phyloP scores from a whole-genome alignment of 2,329 filamentous ascomycete genomes.

The Tolypocladium sp. region DNA sequence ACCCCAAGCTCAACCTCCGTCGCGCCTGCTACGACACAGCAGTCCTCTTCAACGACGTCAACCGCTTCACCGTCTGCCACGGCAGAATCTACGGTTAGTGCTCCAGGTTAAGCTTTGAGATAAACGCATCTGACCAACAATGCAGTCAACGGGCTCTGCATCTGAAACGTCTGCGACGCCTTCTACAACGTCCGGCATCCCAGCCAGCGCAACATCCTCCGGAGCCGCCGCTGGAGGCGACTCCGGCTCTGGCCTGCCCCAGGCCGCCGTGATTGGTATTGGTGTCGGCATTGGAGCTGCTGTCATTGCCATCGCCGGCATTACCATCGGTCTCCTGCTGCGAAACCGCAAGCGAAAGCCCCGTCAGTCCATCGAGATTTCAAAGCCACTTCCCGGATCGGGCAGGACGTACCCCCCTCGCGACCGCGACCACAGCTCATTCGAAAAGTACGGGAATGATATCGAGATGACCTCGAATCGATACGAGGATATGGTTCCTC shows the following conservation, averaged over 20 bases:
- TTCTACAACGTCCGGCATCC: neutral
- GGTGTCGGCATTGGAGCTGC: constrained; percentile 35
- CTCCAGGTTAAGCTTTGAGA: neutral
- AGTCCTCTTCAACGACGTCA: constrained; percentile 3
- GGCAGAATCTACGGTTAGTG: neutral
- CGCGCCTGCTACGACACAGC: neutral
- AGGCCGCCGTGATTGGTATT: constrained; percentile 38
- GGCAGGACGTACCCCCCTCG: constrained; percentile 25
- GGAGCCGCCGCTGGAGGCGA: constrained; percentile 1
- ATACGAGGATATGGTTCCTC: constrained; percentile 50
- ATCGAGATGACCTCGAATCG: constrained; percentile 42
- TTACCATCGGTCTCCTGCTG: constrained; percentile 30
- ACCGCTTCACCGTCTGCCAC: neutral
- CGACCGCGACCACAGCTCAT: constrained; percentile 22
- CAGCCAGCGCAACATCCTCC: constrained; percentile 4
- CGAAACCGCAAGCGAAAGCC: constrained; percentile 14
- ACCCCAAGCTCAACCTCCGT: neutral
- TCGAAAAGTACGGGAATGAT: constrained; percentile 29
- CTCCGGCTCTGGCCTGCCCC: constrained; percentile 23
- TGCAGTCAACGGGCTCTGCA: neutral
- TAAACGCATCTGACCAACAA: neutral
- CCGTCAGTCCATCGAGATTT: constrained; percentile 32
- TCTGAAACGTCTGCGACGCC: neutral
- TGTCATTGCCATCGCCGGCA: constrained; percentile 27
- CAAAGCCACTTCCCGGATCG: constrained; percentile 38